Base-by-base conservation (phyloP, 1,284 basidiomycete genomes). In the Ustilago trichophora region DNA sequence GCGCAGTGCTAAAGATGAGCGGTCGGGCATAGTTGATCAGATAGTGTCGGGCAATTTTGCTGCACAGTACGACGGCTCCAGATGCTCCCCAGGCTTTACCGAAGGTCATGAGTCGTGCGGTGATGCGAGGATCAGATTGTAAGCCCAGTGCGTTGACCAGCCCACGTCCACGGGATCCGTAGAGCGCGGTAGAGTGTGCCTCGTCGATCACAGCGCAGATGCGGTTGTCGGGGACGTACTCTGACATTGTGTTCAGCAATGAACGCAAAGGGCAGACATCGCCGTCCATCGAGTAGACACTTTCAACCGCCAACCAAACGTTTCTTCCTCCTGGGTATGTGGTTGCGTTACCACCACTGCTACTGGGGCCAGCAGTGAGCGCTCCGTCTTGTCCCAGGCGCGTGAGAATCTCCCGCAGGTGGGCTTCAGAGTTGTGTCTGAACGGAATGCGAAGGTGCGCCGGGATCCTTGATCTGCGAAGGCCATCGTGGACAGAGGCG, bases 201-300 rank as follows among this genome's bases (percentile, higher is more conserved):
- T 97, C 94, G 72, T 93, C 92, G 0, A 93, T 89, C 11, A 93
- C 80, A 11, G 73, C 62, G 40, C 65, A 72, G 25, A 68, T 59
- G 16, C 62, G 53, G 1, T 47, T 13, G 4, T 74, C 56, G 0
- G 89, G 88, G 31, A 92, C 85, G 21, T 86, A 69, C 21, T 85
- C 82, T 32, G 90, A 88, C 33, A 90, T 75, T 4, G 85, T 73
- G 13, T 86, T 84, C 13, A 88, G 85, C 50, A 96, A 88, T 29
- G 87, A 85, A 6, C 66, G 62, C 13, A 97, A 84, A 1, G 92
- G 92, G 1, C 91, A 87, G 56, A 94, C 85, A 41, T 93, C 94
- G 15, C 94, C 94, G 75, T 97, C 94, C 94, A 97, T 98, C 60
- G 90, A 92, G 78, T 98, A 97, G 52, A 97, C 82, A 36, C 88